Percentiles rank a stretch among this genome's conserved stretches.
Evolutionary conservation across 768 basidiomycete genomes (phyloP).

Genomic region (Cyathus striatus): DNA sequence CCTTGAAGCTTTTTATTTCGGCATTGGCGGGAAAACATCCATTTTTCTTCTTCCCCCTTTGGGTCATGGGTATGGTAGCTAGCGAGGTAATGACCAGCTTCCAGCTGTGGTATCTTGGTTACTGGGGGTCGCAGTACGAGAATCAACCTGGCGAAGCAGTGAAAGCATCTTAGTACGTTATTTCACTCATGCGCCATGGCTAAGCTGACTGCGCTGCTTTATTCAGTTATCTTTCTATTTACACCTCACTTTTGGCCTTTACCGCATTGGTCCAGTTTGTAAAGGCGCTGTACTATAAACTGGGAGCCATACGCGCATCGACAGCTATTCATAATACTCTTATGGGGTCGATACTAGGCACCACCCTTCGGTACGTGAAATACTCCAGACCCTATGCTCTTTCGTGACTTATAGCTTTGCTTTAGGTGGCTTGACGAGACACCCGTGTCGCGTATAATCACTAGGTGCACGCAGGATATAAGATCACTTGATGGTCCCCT

Average conservation of each 20-base stretch:
- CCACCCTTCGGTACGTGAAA: constrained; percentile 47
- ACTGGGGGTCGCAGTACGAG: constrained; percentile 1
- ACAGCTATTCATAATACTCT: constrained; percentile 46
- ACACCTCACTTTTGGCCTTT: constrained; percentile 9
- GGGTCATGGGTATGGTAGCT: not conserved
- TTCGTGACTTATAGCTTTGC: not conserved
- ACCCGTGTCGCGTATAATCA: constrained; percentile 42
- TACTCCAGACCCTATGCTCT: not conserved
- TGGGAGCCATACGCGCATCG: constrained; percentile 48
- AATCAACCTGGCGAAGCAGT: constrained; percentile 11
- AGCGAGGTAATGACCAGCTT: not conserved
- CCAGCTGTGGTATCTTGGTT: constrained; percentile 1
- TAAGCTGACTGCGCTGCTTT: not conserved
- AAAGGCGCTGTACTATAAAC: constrained; percentile 33
- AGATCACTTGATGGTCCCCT: constrained; percentile 41
- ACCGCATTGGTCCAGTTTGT: constrained; percentile 20
- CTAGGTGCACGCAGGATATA: constrained; percentile 57
- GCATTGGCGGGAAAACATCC: constrained; percentile 17
- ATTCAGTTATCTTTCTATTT: constrained; percentile 41
- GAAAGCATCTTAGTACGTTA: not conserved
- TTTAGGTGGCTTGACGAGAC: constrained; percentile 37
- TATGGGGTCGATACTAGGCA: constrained; percentile 46
- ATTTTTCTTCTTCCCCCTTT: not conserved
- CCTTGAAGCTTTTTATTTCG: constrained; percentile 30
- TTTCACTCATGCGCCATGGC: not conserved